phyloP scores from a whole-genome alignment of 2,329 filamentous ascomycete species.

The Botrytis fabae region DNA sequence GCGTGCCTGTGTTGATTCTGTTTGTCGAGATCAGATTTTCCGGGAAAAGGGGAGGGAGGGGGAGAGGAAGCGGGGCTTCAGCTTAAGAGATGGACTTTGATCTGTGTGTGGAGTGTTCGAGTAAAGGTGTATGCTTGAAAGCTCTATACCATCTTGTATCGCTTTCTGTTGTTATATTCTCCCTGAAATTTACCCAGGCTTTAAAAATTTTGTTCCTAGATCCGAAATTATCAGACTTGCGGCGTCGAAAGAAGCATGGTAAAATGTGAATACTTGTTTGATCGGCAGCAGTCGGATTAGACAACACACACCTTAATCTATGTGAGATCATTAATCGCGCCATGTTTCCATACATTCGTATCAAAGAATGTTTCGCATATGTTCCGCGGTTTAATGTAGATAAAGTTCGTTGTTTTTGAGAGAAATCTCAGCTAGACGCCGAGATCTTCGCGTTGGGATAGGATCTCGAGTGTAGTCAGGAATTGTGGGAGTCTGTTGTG shows the following conservation, averaged over 20 bases:
- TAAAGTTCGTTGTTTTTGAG: conserved; percentile 64
- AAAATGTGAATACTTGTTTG: conserved; percentile 64
- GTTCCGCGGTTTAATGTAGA: conserved; percentile 64
- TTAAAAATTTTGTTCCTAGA: background rate
- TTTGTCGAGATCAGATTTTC: background rate
- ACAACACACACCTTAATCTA: conserved; percentile 70
- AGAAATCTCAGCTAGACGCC: conserved; percentile 58
- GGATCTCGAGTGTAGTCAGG: conserved; percentile 38
- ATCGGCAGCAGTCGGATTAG: conserved; percentile 64
- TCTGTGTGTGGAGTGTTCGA: background rate
- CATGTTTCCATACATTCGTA: conserved; percentile 46
- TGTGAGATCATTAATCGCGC: conserved; percentile 5
- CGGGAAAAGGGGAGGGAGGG: too few species aligned
- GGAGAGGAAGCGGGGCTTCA: background rate
- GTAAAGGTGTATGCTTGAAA: background rate
- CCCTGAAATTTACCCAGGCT: accelerated
- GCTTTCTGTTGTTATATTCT: conserved; percentile 21
- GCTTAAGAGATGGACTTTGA: background rate
- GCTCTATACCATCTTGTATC: background rate
- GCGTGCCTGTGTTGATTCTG: background rate
- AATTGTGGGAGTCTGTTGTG: background rate
- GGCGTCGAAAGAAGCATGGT: conserved; percentile 63
- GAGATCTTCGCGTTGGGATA: conserved; percentile 59
- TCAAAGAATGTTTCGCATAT: conserved; percentile 56
- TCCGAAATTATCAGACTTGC: conserved; percentile 43